phyloP scores from a whole-genome alignment of 1,284 basidiomycete genomes.

The Microbotryum silenes-acaulis region DNA sequence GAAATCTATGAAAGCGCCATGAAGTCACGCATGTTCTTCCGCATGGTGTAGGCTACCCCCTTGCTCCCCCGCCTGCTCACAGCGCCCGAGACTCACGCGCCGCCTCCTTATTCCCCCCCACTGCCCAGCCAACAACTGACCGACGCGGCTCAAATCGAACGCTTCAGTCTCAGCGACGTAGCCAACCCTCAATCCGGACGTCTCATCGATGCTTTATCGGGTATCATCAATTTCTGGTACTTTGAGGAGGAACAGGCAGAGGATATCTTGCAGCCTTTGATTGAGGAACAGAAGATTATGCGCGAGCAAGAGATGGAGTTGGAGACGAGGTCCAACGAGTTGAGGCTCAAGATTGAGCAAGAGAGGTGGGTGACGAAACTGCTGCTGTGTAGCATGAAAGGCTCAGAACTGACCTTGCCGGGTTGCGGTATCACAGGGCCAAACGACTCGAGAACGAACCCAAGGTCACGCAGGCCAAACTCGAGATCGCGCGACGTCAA shows the following conservation, averaged over 20 bases:
- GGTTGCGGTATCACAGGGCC: neutral
- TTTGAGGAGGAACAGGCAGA: conserved; percentile 65
- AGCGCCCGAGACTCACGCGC: neutral
- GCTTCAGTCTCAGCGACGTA: conserved; percentile 69
- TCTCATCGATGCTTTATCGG: conserved; percentile 65
- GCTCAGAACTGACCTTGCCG: neutral
- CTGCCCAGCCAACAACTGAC: conserved; percentile 31
- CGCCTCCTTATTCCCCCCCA: neutral
- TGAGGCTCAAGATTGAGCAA: conserved; percentile 13
- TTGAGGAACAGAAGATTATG: conserved; percentile 41
- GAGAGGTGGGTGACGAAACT: neutral
- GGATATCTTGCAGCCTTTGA: conserved; percentile 54
- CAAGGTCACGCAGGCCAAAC: conserved; percentile 2
- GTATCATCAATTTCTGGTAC: conserved; percentile 85
- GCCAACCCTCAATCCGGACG: conserved; percentile 61
- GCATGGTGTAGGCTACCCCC: no score
- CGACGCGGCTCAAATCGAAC: conserved; percentile 55
- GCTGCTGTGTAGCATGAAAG: neutral
- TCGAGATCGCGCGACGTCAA: neutral
- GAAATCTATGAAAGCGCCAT: no score
- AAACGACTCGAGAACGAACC: conserved; percentile 10
- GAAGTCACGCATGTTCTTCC: no score
- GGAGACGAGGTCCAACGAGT: conserved; percentile 8
- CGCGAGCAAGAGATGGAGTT: conserved; percentile 13
- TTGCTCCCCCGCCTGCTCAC: neutral